phyloP scores from a whole-genome alignment of 495 filamentous ascomycete genomes.

The Lineolata rhizophorae region DNA sequence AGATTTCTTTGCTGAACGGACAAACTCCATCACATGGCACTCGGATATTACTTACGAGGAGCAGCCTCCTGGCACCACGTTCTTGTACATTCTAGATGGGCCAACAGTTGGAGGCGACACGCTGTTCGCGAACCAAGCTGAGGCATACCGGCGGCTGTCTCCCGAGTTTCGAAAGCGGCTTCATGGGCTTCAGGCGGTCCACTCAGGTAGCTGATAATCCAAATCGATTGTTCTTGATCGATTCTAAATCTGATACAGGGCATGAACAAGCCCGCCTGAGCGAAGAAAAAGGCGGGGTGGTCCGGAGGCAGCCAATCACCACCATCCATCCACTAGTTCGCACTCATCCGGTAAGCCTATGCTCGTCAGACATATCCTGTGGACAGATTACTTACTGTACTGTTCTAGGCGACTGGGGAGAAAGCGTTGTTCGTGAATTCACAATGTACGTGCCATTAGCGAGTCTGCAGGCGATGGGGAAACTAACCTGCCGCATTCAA shows the following conservation, averaged over 20 bases:
- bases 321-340: slow-evolving; percentile 53
- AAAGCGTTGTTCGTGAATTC: slow-evolving; percentile 75
- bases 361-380: background rate
- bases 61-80: slow-evolving; percentile 71
- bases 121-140: slow-evolving; percentile 45
- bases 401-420: slow-evolving; percentile 38
- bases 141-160: slow-evolving; percentile 58
- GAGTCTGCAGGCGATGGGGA: background rate
- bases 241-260: too few relatives aligned
- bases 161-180: slow-evolving; percentile 48
- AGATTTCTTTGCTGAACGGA: slow-evolving; percentile 37
- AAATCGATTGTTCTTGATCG: too few relatives aligned
- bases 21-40: slow-evolving; percentile 57
- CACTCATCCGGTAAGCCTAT: slow-evolving; percentile 36
- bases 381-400: background rate
- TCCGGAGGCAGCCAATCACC: slow-evolving; percentile 46
- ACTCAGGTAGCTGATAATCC: slow-evolving; percentile 42
- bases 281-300: slow-evolving; percentile 32
- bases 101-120: slow-evolving; percentile 67
- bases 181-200: slow-evolving; percentile 54
- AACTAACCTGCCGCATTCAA: slow-evolving; percentile 9
- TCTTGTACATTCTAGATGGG: slow-evolving; percentile 57
- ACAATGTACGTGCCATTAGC: slow-evolving; percentile 40
- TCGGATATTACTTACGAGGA: slow-evolving; percentile 64
- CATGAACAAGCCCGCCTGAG: slow-evolving; percentile 41